Conservation (phyloP, 1,284 basidiomycete species). For the Lentinula novae-zelandiae region DNA sequence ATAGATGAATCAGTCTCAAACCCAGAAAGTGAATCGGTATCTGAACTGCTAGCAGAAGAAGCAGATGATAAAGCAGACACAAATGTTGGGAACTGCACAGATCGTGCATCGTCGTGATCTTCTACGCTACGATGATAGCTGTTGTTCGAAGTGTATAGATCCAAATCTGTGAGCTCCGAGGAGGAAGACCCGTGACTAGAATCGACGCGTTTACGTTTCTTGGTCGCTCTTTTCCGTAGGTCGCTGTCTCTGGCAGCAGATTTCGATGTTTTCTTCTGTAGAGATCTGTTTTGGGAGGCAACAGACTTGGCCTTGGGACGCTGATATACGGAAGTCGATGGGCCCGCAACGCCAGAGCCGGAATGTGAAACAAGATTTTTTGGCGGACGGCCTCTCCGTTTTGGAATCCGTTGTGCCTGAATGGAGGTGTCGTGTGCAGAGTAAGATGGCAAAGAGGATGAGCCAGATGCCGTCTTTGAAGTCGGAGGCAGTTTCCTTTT, state of each 20-base stretch:
- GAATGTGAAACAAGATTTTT: slow-evolving; percentile 34
- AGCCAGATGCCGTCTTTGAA: not conserved
- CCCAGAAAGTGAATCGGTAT: slow-evolving; percentile 31
- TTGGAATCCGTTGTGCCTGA: slow-evolving; percentile 26
- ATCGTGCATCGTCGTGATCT: slow-evolving; percentile 34
- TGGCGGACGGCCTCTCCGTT: slow-evolving; percentile 52
- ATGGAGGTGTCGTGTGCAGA: slow-evolving; percentile 18
- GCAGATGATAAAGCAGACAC: slow-evolving; percentile 51
- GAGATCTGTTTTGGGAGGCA: slow-evolving; percentile 17
- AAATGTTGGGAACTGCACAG: slow-evolving; percentile 60
- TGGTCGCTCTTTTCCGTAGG: slow-evolving; percentile 9
- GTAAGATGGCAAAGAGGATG: slow-evolving; percentile 18
- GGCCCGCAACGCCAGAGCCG: slow-evolving; percentile 13
- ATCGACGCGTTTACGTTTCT: slow-evolving; percentile 28
- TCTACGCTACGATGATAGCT: slow-evolving; percentile 21
- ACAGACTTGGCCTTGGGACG: slow-evolving; percentile 26
- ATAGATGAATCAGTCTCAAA: slow-evolving; percentile 55
- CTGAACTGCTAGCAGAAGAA: slow-evolving; percentile 36
- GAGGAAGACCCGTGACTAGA: slow-evolving; percentile 32
- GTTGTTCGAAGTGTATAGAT: not conserved
- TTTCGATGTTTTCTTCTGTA: slow-evolving; percentile 34
- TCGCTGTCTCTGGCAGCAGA: slow-evolving; percentile 24
- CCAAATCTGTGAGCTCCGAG: slow-evolving; percentile 29
- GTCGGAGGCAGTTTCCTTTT: slow-evolving; percentile 29
- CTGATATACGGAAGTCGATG: slow-evolving; percentile 25